Percentiles rank a stretch among this genome's conserved stretches.
Evolutionary conservation across 306 rosid species (phyloP).

Genomic region (Erythrophleum fordii): DNA sequence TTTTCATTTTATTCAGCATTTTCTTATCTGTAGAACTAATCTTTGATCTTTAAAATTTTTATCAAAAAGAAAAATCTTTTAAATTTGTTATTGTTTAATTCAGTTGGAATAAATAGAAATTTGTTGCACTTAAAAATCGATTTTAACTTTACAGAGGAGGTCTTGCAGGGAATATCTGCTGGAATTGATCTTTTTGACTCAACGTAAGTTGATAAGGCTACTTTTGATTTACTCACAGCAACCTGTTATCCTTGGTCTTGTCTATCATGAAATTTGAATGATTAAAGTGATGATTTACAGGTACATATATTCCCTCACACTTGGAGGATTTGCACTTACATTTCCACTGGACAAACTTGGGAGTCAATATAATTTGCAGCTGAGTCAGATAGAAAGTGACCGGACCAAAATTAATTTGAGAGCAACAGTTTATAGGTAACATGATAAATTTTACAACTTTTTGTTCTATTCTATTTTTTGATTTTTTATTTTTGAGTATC

Average conservation of each 20-base stretch:
- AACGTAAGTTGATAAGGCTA: slow-evolving; percentile 58
- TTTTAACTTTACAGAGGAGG: slow-evolving; percentile 79
- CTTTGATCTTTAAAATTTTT: background rate
- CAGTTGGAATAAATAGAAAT: slow-evolving; percentile 21
- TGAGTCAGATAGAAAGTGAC: slow-evolving; percentile 55
- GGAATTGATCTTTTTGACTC: slow-evolving; percentile 93
- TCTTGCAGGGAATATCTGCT: slow-evolving; percentile 87
- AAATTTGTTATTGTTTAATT: slow-evolving; percentile 30
- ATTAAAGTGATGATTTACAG: slow-evolving; percentile 49
- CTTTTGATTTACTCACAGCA: slow-evolving; percentile 16
- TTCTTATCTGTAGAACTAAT: slow-evolving; percentile 13
- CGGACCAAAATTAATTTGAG: slow-evolving; percentile 80
- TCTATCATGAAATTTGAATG: slow-evolving; percentile 27
- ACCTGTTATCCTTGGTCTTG: background rate
- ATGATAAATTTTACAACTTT: background rate
- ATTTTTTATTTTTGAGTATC: slow-evolving; percentile 28
- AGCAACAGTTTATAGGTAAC: slow-evolving; percentile 75
- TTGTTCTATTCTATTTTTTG: background rate
- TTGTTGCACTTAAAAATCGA: slow-evolving; percentile 31
- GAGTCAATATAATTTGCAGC: slow-evolving; percentile 43
- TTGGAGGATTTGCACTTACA: slow-evolving; percentile 84
- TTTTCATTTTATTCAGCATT: slow-evolving; percentile 2
- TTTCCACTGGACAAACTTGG: slow-evolving; percentile 64
- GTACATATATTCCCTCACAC: slow-evolving; percentile 73
- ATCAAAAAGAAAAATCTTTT: background rate